Base-by-base conservation (phyloP, 495 filamentous ascomycete species). In the Hypoxylon trugodes region DNA sequence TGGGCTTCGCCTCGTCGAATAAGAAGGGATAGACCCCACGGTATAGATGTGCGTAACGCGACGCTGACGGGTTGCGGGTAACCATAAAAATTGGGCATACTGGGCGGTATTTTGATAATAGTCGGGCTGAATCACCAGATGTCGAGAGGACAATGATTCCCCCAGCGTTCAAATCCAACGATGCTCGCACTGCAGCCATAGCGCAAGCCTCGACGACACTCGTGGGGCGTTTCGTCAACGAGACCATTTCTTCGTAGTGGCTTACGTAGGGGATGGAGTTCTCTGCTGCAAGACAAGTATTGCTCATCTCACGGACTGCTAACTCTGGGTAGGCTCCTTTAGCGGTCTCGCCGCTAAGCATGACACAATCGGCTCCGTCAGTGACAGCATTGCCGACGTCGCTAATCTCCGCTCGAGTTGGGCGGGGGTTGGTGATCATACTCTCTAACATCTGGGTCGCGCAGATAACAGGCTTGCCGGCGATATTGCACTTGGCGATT, bases 401-500 rank as follows among this genome's bases (percentile, higher is more conserved):
- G 66, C 91, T 96, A 71, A 98, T 96, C 82, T 98, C 95, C 53
- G 94, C 95, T 77, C 95, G 90, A 43, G 95, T 98, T 30, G 95
- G 95, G 53, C 95, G 92, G 61, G 95, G 95, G 81, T 98, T 98
- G 84, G 96, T 95, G 77, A 96, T 98, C 95, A 98, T 98, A 67
- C 92, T 96, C 85, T 98, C 95, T 61, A 98, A 84, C 80, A 82
- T 82, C 68, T 82, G 80, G 6, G 80, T 82, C 46, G 91, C 91
- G 76, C 93, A 97, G 74, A 98, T 97, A 72, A 92, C 91, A 61
- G 95, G 95, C 85, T 98, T 98, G 75, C 96, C 95, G 69, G 93
- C 94, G 73, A 97, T 89, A 84, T 98, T 98, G 86, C 96, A 98
- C 88, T 97, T 98, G 76, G 94, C 92, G 79, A 98, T 98, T 89